Percentiles rank a stretch among this genome's conserved stretches.
phyloP scores from a whole-genome alignment of 768 basidiomycete species.

The Mycena amicta region DNA sequence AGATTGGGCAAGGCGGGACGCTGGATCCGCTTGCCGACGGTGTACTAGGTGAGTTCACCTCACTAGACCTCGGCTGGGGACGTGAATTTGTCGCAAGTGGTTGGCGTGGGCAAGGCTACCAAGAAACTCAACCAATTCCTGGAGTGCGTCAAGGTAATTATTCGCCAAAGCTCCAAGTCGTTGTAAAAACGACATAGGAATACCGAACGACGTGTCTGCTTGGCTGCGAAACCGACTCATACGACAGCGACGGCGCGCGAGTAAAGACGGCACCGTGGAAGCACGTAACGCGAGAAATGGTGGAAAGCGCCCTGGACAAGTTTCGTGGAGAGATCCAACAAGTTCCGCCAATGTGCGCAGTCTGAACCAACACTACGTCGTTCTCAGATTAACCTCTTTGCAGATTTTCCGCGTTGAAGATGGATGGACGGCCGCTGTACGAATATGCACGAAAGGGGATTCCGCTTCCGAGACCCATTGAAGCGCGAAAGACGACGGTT shows the following conservation, averaged over 20 bases:
- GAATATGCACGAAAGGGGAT: constrained; percentile 93
- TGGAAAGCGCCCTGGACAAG: constrained; percentile 66
- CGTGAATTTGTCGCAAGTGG: constrained; percentile 50
- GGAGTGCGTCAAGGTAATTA: constrained; percentile 81
- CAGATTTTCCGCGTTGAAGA: constrained; percentile 97
- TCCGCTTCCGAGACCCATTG: constrained; percentile 93
- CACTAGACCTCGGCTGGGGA: not conserved
- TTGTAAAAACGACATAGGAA: constrained; percentile 55
- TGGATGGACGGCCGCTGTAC: constrained; percentile 95
- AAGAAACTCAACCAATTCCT: constrained; percentile 84
- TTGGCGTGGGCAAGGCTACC: constrained; percentile 88
- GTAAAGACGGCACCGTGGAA: constrained; percentile 79
- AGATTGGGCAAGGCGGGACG: constrained; percentile 93
- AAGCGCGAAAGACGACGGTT: constrained; percentile 79
- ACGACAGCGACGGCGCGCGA: constrained; percentile 86
- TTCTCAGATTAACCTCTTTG: constrained; percentile 5
- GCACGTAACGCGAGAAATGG: constrained; percentile 77
- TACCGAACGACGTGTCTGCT: constrained; percentile 89
- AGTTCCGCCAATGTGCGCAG: constrained; percentile 84
- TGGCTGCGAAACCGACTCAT: constrained; percentile 93
- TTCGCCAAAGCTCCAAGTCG: not conserved
- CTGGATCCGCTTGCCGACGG: constrained; percentile 97
- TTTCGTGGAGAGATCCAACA: constrained; percentile 91
- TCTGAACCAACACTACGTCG: not conserved
- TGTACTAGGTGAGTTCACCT: constrained; percentile 67